Evolutionary conservation across 257 asterid genomes (phyloP).

Genomic region (Parsonsia alboflavescens): DNA sequence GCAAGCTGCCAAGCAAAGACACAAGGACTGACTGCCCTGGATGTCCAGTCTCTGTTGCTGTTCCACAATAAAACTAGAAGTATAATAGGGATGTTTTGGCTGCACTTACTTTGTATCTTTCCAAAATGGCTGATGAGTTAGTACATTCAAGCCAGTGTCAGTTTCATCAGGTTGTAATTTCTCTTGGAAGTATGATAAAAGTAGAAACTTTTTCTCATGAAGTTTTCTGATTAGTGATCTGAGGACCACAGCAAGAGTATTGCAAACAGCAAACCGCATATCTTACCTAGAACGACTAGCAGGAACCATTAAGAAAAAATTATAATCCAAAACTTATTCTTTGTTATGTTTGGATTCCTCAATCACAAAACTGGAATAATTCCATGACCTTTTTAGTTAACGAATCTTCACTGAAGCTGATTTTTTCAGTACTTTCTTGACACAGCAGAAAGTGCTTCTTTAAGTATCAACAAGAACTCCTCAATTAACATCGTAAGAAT

Average conservation of each 20-base stretch:
- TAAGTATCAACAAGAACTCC: neutral
- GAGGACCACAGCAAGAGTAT: slow-evolving; percentile 6
- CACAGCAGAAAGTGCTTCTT: neutral
- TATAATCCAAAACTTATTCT: neutral
- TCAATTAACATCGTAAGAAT: neutral
- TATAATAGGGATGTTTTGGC: neutral
- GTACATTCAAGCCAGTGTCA: neutral
- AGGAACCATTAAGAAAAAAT: neutral
- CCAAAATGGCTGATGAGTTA: neutral
- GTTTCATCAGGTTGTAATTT: neutral
- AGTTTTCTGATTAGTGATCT: neutral
- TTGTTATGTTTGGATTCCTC: neutral
- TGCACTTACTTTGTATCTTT: neutral
- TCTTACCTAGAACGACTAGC: neutral
- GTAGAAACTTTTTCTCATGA: neutral
- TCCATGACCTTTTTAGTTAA: neutral
- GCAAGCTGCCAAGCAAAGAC: neutral
- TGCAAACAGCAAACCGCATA: neutral
- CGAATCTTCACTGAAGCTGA: neutral
- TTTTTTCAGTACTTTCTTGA: neutral
- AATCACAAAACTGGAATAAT: neutral
- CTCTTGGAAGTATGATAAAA: neutral
- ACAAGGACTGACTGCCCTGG: neutral
- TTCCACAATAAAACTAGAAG: neutral
- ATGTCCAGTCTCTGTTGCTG: neutral